Evolutionary conservation across 805 yeast genomes (phyloP).

Genomic region (Yamadazyma insecticola): DNA sequence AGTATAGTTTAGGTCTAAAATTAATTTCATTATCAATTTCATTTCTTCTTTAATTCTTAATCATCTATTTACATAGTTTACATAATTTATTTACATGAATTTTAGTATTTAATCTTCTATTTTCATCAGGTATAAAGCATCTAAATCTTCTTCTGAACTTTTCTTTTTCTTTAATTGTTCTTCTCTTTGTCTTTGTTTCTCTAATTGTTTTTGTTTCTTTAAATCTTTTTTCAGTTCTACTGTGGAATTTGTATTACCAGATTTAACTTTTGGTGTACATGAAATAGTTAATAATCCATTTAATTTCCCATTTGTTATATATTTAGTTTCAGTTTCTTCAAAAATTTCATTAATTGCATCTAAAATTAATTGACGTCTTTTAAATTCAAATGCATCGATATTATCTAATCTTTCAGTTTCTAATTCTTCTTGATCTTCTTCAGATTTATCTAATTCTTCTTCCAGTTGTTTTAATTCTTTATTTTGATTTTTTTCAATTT

Average conservation of each 20-base stretch:
- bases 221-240: constrained; percentile 12
- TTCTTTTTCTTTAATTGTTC: constrained; percentile 1
- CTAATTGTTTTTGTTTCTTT: constrained; percentile 11
- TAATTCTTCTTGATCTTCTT: background rate
- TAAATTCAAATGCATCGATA: constrained; percentile 13
- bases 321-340: constrained; percentile 25
- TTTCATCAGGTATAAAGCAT: constrained; percentile 35
- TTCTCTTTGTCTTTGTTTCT: constrained; percentile 3
- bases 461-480: constrained; percentile 1
- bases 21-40: no score
- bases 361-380: constrained; percentile 25
- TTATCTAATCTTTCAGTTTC: constrained; percentile 5
- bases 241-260: constrained; percentile 2
- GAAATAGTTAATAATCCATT: constrained; percentile 21
- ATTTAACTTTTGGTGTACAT: constrained; percentile 13
- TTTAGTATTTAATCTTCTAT: constrained; percentile 25
- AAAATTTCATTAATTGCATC: constrained; percentile 22
- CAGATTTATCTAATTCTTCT: constrained; percentile 5
- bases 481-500: background rate
- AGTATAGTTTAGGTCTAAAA: constrained; percentile 17
- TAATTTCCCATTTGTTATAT: constrained; percentile 22
- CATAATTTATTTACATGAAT: constrained; percentile 5
- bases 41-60: no score
- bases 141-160: constrained; percentile 30
- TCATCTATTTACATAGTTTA: constrained; percentile 1